Conservation (phyloP, 768 basidiomycete genomes). For the Neoboletus magnificus region DNA sequence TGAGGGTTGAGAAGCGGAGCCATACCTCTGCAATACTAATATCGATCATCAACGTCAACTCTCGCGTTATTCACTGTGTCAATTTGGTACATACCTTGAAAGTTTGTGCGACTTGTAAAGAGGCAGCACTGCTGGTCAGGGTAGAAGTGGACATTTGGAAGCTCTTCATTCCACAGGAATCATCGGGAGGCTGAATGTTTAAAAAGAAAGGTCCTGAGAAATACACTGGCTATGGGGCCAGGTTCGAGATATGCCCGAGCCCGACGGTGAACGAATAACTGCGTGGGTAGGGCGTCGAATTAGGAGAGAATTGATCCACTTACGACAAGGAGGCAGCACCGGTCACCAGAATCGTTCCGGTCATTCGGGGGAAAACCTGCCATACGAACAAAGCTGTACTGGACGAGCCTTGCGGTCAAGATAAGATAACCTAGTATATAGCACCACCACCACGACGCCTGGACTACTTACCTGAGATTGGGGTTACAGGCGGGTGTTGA, state of each 20-base stretch:
- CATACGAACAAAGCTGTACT: background rate
- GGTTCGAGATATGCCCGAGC: background rate
- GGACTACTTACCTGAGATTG: no score
- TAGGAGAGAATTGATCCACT: background rate
- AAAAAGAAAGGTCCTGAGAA: background rate
- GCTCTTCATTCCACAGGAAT: background rate
- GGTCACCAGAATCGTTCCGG: background rate
- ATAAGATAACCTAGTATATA: no score
- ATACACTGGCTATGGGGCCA: no score
- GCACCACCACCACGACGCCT: no score
- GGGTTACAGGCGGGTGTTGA: no score
- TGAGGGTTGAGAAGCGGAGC: no score
- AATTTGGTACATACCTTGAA: background rate
- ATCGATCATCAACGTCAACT: background rate
- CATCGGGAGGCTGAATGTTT: background rate
- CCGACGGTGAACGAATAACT: background rate
- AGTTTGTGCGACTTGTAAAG: background rate
- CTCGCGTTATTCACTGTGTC: background rate
- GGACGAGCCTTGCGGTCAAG: no score
- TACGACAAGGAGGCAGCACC: background rate
- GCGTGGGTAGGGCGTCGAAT: background rate
- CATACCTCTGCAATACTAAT: background rate
- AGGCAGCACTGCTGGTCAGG: background rate
- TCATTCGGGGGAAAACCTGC: background rate
- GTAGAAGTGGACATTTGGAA: background rate